A percentile compares a stretch with the other conserved stretches of the same genome.
Evolutionary conservation across 2,329 filamentous ascomycete species (phyloP).

Genomic region (Fusarium sp.): DNA sequence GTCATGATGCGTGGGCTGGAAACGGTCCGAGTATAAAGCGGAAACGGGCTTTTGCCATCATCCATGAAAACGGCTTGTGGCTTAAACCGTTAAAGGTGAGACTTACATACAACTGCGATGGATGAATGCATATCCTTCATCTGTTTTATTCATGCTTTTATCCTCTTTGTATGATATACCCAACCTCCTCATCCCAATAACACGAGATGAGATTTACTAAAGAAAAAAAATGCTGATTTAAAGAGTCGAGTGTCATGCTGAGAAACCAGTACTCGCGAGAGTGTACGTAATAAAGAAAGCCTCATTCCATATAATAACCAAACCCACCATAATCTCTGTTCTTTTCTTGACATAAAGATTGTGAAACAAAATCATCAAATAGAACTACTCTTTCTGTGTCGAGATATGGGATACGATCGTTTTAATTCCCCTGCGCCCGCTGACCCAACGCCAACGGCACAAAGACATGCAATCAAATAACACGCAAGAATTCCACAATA

Average conservation of each 20-base stretch:
- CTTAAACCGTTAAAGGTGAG: neutral
- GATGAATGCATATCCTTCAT: neutral
- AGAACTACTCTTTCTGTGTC: constrained; percentile 34
- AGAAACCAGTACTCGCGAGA: constrained; percentile 33
- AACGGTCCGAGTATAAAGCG: constrained; percentile 2
- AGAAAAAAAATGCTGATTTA: neutral
- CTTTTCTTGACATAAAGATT: constrained; percentile 1
- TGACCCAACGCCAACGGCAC: constrained; percentile 47
- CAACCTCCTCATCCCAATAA: neutral
- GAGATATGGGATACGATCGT: constrained; percentile 20
- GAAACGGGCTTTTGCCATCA: constrained; percentile 14
- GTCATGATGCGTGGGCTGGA: constrained; percentile 28
- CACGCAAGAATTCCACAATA: constrained; percentile 39
- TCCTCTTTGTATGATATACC: neutral
- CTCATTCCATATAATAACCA: constrained; percentile 8
- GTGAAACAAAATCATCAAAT: constrained; percentile 11
- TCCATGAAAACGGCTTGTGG: constrained; percentile 3
- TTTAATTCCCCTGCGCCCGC: constrained; percentile 40
- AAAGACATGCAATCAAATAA: constrained; percentile 43
- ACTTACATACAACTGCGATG: neutral
- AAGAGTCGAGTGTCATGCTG: constrained; percentile 31
- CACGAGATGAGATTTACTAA: neutral
- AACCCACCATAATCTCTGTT: constrained; percentile 11
- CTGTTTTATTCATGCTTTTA: neutral
- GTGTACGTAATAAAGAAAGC: constrained; percentile 20